These are phyloP conservation scores for Paramecium tetraurelia DNA, from an alignment of 73 alveolate genomes.

Conservation along the genomic window DNA sequence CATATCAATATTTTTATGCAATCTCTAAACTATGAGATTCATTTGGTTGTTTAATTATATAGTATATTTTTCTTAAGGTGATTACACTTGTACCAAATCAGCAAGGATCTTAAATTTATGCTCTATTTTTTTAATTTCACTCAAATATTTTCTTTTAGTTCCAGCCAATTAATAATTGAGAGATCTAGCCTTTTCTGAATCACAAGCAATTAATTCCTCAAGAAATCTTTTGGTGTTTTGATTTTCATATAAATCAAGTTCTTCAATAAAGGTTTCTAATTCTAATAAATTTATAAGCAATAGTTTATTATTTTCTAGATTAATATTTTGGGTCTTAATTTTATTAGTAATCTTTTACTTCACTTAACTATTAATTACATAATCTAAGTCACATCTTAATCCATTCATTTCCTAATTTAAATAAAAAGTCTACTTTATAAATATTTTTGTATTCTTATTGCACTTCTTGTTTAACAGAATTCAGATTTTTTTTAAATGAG, in stretches of 20 bases:
- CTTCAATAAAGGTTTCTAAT: constrained; percentile 7
- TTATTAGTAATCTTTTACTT: neutral
- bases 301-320: neutral
- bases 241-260: neutral
- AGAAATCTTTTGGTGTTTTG: neutral
- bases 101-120: neutral
- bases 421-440: neutral
- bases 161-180: constrained; percentile 30
- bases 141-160: neutral
- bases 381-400: neutral
- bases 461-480: neutral
- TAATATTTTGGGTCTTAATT: neutral
- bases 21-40: neutral
- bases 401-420: neutral
- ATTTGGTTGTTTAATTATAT: neutral
- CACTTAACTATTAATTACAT: neutral
- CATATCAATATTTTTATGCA: constrained; percentile 20
- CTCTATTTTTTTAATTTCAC: constrained; percentile 17
- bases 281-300: neutral
- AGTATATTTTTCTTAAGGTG: neutral
- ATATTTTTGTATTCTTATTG: constrained; percentile 7
- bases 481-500: neutral
- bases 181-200: neutral
- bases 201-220: neutral
- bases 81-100: neutral